Percentiles rank a stretch among this genome's conserved stretches.
Conservation (phyloP, 78 protist genomes). For the Pelomyxa schiedti region DNA sequence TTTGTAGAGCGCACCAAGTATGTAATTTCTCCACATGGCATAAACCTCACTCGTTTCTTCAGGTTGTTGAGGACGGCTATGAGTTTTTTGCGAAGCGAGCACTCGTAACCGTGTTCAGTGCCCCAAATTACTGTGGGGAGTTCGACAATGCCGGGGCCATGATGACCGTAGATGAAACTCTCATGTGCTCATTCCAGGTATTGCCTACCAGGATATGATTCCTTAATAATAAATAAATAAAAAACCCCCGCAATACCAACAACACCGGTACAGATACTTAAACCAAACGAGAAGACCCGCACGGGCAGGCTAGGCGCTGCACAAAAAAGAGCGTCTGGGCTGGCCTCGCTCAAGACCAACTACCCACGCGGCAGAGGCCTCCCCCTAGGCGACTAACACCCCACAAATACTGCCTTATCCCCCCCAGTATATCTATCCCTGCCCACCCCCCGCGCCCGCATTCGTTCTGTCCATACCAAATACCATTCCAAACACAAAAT, state of each 20-base stretch:
- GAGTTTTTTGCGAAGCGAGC: slow-evolving; percentile 79
- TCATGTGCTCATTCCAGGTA: slow-evolving; percentile 83
- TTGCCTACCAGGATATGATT: not conserved
- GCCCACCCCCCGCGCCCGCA: too few species aligned
- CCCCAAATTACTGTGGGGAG: too few species aligned
- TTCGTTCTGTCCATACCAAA: too few species aligned
- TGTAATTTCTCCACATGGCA: not conserved
- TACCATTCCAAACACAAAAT: too few species aligned
- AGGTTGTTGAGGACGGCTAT: slow-evolving; percentile 79
- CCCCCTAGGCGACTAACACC: too few species aligned
- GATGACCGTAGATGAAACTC: slow-evolving; percentile 42
- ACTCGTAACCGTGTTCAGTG: slow-evolving; percentile 80
- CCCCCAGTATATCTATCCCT: too few species aligned
- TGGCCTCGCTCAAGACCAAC: not conserved
- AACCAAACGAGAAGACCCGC: not conserved
- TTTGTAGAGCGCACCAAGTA: slow-evolving; percentile 52
- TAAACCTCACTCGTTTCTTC: not conserved
- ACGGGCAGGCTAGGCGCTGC: not conserved
- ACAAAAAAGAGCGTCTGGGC: not conserved
- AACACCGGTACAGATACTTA: not conserved
- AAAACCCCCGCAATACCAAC: not conserved
- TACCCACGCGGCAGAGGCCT: not conserved
- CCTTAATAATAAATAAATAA: not conserved
- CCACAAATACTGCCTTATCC: too few species aligned
- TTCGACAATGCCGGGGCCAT: slow-evolving; percentile 50